Conservation (phyloP, 768 basidiomycete genomes). For the Mycena rosella region DNA sequence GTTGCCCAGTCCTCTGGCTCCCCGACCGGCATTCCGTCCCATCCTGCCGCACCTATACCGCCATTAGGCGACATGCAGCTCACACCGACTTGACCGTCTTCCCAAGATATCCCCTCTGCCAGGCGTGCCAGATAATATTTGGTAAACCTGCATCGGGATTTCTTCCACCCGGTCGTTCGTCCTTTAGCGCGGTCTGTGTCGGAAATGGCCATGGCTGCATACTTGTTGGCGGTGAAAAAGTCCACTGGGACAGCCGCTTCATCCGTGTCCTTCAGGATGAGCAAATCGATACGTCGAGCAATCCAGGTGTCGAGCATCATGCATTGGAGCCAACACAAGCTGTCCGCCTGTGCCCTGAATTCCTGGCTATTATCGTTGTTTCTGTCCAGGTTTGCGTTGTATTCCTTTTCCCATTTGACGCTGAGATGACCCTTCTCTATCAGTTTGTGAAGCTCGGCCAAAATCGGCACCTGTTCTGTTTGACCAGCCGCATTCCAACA, state of each 20-base stretch:
- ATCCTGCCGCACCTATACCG: background rate
- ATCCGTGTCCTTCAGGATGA: constrained; percentile 15
- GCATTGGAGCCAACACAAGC: constrained; percentile 37
- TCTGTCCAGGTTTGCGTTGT: constrained; percentile 6
- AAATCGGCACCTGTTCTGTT: constrained; percentile 30
- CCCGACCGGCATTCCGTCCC: background rate
- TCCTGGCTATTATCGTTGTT: background rate
- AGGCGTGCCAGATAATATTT: background rate
- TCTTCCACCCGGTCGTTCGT: background rate
- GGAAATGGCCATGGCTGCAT: background rate
- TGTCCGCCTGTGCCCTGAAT: constrained; percentile 23
- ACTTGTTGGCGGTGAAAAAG: background rate
- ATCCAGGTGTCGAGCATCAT: constrained; percentile 41
- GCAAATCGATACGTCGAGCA: constrained; percentile 32
- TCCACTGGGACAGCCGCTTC: background rate
- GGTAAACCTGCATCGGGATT: background rate
- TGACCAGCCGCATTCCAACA: constrained; percentile 20
- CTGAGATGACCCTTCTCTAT: background rate
- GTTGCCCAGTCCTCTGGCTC: background rate
- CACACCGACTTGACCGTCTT: background rate
- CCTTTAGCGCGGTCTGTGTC: background rate
- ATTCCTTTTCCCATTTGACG: constrained; percentile 2
- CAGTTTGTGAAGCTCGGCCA: constrained; percentile 7
- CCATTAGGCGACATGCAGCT: background rate
- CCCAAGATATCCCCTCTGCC: background rate